Evolutionary conservation across 345 rosid species (phyloP).

Genomic region (Corymbia maculata): DNA sequence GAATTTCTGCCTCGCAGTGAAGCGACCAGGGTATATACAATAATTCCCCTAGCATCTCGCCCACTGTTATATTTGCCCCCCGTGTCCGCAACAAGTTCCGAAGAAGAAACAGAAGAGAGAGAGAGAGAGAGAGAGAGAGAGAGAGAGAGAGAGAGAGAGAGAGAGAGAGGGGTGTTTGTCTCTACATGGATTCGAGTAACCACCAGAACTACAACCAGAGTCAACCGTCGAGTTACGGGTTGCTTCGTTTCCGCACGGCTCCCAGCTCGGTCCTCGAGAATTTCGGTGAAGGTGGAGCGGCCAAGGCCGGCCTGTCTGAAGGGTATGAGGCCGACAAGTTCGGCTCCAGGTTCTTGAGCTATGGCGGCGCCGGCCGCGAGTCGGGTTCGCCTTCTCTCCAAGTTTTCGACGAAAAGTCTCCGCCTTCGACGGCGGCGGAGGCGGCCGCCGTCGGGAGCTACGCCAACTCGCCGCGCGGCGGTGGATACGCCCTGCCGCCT

Average conservation of each 20-base stretch:
- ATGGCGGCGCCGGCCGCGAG: constrained; percentile 9
- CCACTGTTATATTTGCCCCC: neutral
- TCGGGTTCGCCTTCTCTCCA: neutral
- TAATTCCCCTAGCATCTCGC: neutral
- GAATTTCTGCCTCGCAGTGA: neutral
- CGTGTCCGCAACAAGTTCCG: neutral
- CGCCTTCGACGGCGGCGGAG: constrained; percentile 1
- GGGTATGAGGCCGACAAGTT: constrained; percentile 26
- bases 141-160: neutral
- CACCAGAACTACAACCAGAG: constrained; percentile 22
- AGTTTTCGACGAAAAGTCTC: neutral
- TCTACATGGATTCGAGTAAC: constrained; percentile 60
- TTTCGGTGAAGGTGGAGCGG: constrained; percentile 14
- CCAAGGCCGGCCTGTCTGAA: constrained; percentile 4
- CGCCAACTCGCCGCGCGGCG: constrained; percentile 29
- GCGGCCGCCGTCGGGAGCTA: constrained; percentile 11
- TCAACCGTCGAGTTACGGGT: constrained; percentile 46
- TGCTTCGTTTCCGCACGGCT: constrained; percentile 79
- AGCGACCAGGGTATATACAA: neutral
- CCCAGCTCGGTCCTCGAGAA: constrained; percentile 50
- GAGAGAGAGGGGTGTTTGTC: neutral
- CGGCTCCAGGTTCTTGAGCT: constrained; percentile 29
- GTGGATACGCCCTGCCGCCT: constrained; percentile 53
- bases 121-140: neutral
- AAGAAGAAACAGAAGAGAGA: neutral